phyloP scores from a whole-genome alignment of 768 basidiomycete genomes.

The Mycena filopes region DNA sequence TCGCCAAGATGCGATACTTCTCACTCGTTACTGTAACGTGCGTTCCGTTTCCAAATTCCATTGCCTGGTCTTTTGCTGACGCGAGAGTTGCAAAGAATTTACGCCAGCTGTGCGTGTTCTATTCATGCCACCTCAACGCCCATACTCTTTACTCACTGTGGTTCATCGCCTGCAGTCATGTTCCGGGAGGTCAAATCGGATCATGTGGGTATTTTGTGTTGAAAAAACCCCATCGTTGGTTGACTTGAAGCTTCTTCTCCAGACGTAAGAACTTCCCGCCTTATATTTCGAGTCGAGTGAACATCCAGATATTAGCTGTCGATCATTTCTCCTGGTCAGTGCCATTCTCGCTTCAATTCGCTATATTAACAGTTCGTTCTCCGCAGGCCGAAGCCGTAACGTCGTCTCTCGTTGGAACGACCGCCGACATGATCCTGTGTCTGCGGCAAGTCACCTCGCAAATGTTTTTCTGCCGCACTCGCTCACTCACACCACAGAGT shows the following conservation, averaged over 20 bases:
- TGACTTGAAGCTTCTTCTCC: background rate
- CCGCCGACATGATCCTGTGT: background rate
- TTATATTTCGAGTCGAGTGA: too few species aligned
- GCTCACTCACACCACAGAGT: background rate
- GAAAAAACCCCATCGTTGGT: background rate
- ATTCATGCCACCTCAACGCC: too few species aligned
- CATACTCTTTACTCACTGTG: too few species aligned
- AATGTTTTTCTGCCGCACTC: background rate
- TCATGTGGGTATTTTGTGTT: background rate
- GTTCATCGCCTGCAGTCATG: background rate
- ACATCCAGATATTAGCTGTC: background rate
- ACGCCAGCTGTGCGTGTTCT: background rate
- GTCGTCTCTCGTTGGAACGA: background rate
- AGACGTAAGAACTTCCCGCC: background rate
- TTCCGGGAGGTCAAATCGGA: slow-evolving; percentile 3
- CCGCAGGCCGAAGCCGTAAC: slow-evolving; percentile 2
- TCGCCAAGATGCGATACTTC: background rate
- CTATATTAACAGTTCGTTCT: background rate
- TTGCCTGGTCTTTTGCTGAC: too few species aligned
- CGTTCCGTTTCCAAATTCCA: background rate
- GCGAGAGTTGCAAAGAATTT: background rate
- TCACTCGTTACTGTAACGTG: background rate
- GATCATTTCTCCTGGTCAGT: background rate
- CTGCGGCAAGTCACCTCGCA: background rate
- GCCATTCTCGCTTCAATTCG: background rate